Evolutionary conservation across 768 basidiomycete species (phyloP), one percentile per base, ranked within the genome.

Genomic region (Leucosporidium yakuticum): DNA sequence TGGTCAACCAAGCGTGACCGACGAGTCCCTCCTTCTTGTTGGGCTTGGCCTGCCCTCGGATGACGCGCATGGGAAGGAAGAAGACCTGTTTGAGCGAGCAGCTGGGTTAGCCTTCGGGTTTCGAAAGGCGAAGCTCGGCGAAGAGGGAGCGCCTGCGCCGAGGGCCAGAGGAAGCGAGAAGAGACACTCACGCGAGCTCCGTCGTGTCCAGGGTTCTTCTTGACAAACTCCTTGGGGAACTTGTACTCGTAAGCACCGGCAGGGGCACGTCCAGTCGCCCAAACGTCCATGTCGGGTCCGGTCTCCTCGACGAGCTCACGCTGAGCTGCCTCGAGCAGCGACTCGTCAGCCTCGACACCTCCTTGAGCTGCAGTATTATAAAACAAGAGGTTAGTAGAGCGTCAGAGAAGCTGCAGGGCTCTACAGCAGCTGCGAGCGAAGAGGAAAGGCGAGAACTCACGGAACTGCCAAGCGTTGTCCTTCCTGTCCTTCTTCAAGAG

Each of bases 1-100:
- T 91, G 60, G 91, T 95, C 68, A 97, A 81, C 94, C 94, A 98
- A 11, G 91, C 93, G 80, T 90, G 94, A 74, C 90, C 89, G 60
- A 81, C 80, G 68, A 88, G 80, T 27, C 79, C 77, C 70, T 78
- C 74, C 23, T 82, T 78, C n/a, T 81, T 77, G 39, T 84, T 77
- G 23, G 87, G 85, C 25, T 80, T 81, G 39, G 87, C 88, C 78
- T 93, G 89, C 23, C 95, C 95, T 3, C 90, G 87, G 75, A 97
- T 83, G 62, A 97, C 90, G 76, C 96, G 93, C 25, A 86, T 90
- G 77, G 96, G 96, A 82, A 89, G 89, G 82, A 96, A 90, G 81
- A 98, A 99, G 25, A 89, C 83, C 93, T 96, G 75, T 0, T 50
- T 31, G 31, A 19, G 9, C 0, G 5, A 14, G 32, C 27, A n/a